Conservation (phyloP, 2,329 filamentous ascomycete genomes). For the Aspergillus persii region DNA sequence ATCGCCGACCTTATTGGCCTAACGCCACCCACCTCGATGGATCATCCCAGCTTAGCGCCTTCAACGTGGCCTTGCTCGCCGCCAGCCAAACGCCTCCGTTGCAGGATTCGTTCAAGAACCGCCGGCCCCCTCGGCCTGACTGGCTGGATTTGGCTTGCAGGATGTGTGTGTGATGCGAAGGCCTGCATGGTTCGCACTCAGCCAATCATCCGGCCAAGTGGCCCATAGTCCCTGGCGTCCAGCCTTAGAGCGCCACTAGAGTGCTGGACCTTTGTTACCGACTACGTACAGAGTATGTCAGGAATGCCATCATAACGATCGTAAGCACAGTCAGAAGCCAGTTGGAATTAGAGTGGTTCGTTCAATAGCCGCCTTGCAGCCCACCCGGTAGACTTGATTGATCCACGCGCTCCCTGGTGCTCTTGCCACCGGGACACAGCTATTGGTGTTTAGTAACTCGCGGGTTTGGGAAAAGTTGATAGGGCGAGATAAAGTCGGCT, state of each 20-base stretch:
- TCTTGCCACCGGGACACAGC: background rate
- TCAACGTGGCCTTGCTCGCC: conserved; percentile 23
- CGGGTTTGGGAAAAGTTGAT: background rate
- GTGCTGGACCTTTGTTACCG: background rate
- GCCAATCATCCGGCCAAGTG: background rate
- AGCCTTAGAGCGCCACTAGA: background rate
- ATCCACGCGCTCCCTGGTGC: background rate
- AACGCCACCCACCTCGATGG: background rate
- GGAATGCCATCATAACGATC: background rate
- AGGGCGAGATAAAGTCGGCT: background rate
- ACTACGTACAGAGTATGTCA: too few species aligned
- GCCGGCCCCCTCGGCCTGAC: conserved; percentile 10
- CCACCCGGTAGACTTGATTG: background rate
- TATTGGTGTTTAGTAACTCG: background rate
- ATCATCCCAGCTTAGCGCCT: conserved; percentile 17
- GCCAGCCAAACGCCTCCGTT: conserved; percentile 17
- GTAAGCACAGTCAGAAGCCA: background rate
- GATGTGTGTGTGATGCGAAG: background rate
- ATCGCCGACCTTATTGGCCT: conserved; percentile 8
- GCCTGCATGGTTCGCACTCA: background rate
- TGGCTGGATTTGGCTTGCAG: conserved; percentile 3
- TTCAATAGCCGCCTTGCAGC: background rate
- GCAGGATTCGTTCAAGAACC: conserved; percentile 18
- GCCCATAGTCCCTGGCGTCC: background rate
- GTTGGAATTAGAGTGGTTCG: background rate